Conservation (phyloP, 129 eudicot genomes). For the Flaveria brownii region DNA sequence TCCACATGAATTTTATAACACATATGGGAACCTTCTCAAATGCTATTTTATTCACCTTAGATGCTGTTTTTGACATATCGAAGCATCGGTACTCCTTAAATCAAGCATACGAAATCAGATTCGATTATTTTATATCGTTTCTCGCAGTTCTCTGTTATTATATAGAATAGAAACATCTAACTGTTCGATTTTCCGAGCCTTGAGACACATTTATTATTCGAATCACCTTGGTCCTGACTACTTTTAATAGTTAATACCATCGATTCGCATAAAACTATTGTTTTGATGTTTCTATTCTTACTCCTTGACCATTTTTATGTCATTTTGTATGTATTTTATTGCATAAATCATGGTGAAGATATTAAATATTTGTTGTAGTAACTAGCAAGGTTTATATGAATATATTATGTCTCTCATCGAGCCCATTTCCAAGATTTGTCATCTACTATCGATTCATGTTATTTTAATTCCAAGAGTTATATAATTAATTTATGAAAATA, state of each 20-base stretch:
- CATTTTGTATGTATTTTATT: conserved; percentile 30
- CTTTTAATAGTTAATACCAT: conserved; percentile 42
- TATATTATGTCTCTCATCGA: conserved; percentile 47
- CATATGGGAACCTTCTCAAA: conserved; percentile 45
- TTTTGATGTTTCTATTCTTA: conserved; percentile 98
- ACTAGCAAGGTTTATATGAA: conserved; percentile 24
- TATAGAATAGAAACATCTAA: conserved; percentile 78
- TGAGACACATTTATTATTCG: conserved; percentile 79
- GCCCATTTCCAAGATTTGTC: conserved; percentile 54
- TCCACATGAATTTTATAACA: conserved; percentile 35
- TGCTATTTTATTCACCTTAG: conserved; percentile 43
- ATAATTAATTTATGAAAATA: conserved; percentile 5
- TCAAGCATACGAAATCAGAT: conserved; percentile 41
- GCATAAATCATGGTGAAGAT: conserved; percentile 25
- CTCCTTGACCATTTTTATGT: conserved; percentile 36
- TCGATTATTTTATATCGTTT: conserved; percentile 32
- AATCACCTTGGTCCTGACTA: conserved; percentile 42
- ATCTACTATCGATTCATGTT: conserved; percentile 15
- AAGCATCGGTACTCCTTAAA: conserved; percentile 42
- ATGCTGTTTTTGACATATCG: conserved; percentile 64
- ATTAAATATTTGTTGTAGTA: conserved; percentile 21
- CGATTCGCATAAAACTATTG: conserved; percentile 57
- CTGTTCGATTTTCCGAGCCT: conserved; percentile 64
- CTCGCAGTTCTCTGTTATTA: conserved; percentile 18
- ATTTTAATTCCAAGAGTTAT: conserved; percentile 6